These are phyloP conservation scores for Yamadazyma takamatsuzukensis DNA, from an alignment of 805 yeast genomes.

Conservation along the genomic window DNA sequence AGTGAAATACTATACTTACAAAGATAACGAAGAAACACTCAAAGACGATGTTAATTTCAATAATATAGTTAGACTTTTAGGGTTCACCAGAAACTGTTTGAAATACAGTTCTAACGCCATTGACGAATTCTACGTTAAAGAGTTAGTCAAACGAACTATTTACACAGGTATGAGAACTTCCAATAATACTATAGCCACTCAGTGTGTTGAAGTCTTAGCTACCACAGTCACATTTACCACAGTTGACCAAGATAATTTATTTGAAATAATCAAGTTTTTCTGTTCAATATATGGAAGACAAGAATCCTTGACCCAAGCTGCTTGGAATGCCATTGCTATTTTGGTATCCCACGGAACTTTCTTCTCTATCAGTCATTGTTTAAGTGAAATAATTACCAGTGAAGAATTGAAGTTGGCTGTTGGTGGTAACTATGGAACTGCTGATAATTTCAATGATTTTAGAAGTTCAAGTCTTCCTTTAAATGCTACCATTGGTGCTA, in stretches of 20 bases:
- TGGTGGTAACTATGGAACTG: conserved; percentile 2
- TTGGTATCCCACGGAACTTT: conserved; percentile 37
- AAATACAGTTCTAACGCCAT: conserved; percentile 45
- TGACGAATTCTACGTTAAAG: conserved; percentile 31
- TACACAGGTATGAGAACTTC: conserved; percentile 39
- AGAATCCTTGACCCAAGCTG: conserved; percentile 27
- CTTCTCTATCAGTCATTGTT: conserved; percentile 6
- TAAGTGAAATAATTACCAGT: conserved; percentile 10
- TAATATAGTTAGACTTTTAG: conserved; percentile 19
- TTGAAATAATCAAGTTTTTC: conserved; percentile 38
- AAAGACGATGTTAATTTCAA: conserved; percentile 11
- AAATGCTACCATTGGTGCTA: conserved; percentile 37
- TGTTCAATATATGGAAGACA: conserved; percentile 42
- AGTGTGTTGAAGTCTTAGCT: conserved; percentile 40
- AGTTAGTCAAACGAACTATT: conserved; percentile 30
- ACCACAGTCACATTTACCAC: conserved; percentile 43
- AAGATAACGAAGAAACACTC: conserved; percentile 3
- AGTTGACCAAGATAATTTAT: conserved; percentile 40
- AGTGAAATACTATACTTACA: conserved; percentile 8
- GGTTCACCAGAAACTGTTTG: conserved; percentile 42
- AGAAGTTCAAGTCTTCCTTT: conserved; percentile 9
- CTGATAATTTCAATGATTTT: conserved; percentile 4
- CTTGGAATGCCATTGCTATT: conserved; percentile 37
- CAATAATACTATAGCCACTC: conserved; percentile 29
- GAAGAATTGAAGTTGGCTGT: conserved; percentile 9